Conservation (phyloP, 2,329 filamentous ascomycete genomes). For the Venturia oleaginea region DNA sequence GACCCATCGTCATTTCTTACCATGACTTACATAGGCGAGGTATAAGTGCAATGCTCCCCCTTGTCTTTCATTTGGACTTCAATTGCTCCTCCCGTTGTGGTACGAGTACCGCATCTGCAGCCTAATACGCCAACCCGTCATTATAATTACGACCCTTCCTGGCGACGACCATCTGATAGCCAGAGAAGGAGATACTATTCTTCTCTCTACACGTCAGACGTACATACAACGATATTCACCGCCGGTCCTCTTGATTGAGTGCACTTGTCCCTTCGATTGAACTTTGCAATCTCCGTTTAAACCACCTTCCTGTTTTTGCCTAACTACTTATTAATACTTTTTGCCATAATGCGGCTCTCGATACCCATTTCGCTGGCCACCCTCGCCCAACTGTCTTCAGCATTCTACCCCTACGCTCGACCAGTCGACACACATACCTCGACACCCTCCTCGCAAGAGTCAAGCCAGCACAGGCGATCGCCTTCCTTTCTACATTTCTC, state of each 20-base stretch:
- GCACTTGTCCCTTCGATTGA: neutral
- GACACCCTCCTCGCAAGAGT: neutral
- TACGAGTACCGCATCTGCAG: neutral
- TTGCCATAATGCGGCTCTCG: neutral
- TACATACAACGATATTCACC: neutral
- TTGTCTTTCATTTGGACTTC: neutral
- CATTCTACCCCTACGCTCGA: constrained; percentile 3
- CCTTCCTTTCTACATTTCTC: neutral
- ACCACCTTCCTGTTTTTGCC: neutral
- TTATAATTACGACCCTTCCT: neutral
- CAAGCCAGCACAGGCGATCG: neutral
- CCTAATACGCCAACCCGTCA: neutral
- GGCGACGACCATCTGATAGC: neutral
- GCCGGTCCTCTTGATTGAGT: constrained; percentile 6
- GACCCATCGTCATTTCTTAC: neutral
- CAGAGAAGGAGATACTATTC: neutral
- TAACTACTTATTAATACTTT: neutral
- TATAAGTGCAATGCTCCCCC: neutral
- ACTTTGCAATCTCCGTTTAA: neutral
- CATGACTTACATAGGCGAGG: neutral
- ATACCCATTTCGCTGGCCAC: neutral
- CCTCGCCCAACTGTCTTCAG: neutral
- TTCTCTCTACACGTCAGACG: neutral
- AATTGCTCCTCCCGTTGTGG: neutral
- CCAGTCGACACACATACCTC: neutral